These are phyloP conservation scores for Trebouxiophyceae sp. DNA, from an alignment of 163 green algal species.

Conservation along the genomic window DNA sequence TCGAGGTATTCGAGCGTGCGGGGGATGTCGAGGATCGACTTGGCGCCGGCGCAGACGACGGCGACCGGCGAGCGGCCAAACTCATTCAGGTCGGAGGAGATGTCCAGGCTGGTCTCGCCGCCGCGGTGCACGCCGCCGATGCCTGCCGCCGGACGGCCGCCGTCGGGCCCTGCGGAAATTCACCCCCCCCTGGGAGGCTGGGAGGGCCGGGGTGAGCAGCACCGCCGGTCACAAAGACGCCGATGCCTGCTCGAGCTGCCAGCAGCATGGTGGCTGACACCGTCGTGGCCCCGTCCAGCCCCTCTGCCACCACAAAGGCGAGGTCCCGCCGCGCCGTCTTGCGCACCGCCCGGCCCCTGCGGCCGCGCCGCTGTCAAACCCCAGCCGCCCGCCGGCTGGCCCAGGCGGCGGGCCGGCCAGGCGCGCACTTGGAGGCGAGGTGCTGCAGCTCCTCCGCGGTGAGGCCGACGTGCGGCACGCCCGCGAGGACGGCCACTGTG, in stretches of 20 bases:
- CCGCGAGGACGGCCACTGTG: conserved; percentile 93
- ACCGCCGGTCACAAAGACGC: conserved; percentile 73
- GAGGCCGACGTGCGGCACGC: conserved; percentile 58
- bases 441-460: conserved; percentile 55
- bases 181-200: no score
- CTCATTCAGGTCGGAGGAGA: conserved; percentile 89
- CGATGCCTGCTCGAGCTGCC: conserved; percentile 71
- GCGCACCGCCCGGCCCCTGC: conserved; percentile 27
- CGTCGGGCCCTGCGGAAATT: no score
- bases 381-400: no score
- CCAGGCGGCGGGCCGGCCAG: not conserved
- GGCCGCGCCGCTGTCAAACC: no score
- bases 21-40: conserved; percentile 95
- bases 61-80: conserved; percentile 79
- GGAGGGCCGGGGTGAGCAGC: no score
- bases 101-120: conserved; percentile 79
- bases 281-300: conserved; percentile 83
- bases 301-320: conserved; percentile 45
- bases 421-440: conserved; percentile 31
- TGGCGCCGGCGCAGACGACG: conserved; percentile 91
- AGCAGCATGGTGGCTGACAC: conserved; percentile 94
- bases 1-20: conserved; percentile 92
- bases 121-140: conserved; percentile 94
- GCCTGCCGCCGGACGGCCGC: no score
- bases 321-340: conserved; percentile 79